Conservation (phyloP, 495 filamentous ascomycete genomes). For the Aspergillus saccharolyticus region DNA sequence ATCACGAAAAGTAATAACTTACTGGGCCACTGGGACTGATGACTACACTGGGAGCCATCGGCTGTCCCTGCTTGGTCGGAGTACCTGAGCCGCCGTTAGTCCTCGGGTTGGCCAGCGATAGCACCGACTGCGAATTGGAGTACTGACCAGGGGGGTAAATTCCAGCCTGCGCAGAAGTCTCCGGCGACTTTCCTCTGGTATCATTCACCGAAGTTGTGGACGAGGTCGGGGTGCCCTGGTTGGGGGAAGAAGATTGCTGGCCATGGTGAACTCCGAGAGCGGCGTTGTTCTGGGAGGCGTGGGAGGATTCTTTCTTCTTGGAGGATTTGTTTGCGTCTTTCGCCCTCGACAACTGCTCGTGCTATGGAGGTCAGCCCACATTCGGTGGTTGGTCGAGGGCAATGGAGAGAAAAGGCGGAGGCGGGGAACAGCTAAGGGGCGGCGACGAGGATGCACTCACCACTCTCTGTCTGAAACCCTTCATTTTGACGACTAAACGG, state of each 20-base stretch:
- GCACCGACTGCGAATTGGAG: constrained; percentile 29
- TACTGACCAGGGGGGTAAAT: constrained; percentile 34
- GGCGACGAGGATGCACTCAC: constrained; percentile 52
- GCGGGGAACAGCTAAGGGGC: constrained; percentile 7
- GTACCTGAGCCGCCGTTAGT: constrained; percentile 59
- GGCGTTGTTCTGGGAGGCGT: constrained; percentile 56
- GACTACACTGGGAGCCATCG: constrained; percentile 79
- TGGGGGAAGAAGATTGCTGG: constrained; percentile 59
- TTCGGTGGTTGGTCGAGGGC: constrained; percentile 11
- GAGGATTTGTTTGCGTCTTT: constrained; percentile 90
- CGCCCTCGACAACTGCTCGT: constrained; percentile 88
- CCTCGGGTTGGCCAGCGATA: constrained; percentile 33
- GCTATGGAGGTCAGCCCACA: constrained; percentile 42
- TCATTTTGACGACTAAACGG: constrained; percentile 62
- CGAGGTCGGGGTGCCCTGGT: constrained; percentile 69
- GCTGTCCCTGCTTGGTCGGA: constrained; percentile 61
- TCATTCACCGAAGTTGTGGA: constrained; percentile 86
- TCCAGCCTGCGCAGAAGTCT: constrained; percentile 51
- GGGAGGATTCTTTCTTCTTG: constrained; percentile 83
- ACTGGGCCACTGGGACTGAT: constrained; percentile 94
- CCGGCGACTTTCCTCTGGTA: constrained; percentile 71
- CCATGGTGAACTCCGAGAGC: constrained; percentile 37
- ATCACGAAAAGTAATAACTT: constrained; percentile 36
- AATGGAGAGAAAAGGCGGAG: constrained; percentile 13
- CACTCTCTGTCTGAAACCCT: constrained; percentile 96